These are phyloP conservation scores for Chenopodium suecicum DNA, from an alignment of 148 eudicot species.

Conservation along the genomic window DNA sequence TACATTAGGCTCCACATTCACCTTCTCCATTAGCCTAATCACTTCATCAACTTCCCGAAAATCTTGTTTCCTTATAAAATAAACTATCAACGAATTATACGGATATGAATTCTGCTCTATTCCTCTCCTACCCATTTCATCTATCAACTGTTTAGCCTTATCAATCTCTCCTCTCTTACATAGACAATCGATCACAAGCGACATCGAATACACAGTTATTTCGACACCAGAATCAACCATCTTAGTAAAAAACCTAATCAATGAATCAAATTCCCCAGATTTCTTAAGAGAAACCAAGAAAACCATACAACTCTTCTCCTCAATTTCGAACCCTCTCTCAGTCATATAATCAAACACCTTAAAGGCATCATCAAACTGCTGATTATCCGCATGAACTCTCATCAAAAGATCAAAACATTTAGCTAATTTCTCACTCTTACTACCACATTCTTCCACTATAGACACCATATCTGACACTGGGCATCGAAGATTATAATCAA, in stretches of 20 bases:
- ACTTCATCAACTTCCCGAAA: slow-evolving; percentile 38
- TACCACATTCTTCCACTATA: slow-evolving; percentile 38
- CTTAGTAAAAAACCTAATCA: slow-evolving; percentile 46
- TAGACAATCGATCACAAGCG: slow-evolving; percentile 56
- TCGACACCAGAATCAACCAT: slow-evolving; percentile 64
- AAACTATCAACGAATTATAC: slow-evolving; percentile 61
- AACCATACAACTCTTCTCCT: slow-evolving; percentile 84
- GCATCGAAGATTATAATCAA: slow-evolving; percentile 37
- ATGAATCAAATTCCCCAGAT: slow-evolving; percentile 35
- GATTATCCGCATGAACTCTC: slow-evolving; percentile 62
- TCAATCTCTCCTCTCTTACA: slow-evolving; percentile 63
- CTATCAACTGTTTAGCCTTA: slow-evolving; percentile 51
- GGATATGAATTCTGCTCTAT: slow-evolving; percentile 60
- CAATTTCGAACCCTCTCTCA: slow-evolving; percentile 48
- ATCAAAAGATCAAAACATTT: slow-evolving; percentile 75
- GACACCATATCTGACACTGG: slow-evolving; percentile 43
- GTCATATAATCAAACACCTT: slow-evolving; percentile 71
- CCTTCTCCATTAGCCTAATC: slow-evolving; percentile 52
- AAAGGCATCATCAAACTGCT: slow-evolving; percentile 52
- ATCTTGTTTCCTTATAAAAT: slow-evolving; percentile 49
- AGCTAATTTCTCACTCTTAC: slow-evolving; percentile 20
- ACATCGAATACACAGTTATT: slow-evolving; percentile 67
- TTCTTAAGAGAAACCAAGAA: slow-evolving; percentile 63
- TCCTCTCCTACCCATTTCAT: slow-evolving; percentile 40
- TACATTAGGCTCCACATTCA: slow-evolving; percentile 47